A percentile compares a stretch with the other conserved stretches of the same genome.
phyloP scores from a whole-genome alignment of 805 yeast genomes.

The Torulaspora indica region DNA sequence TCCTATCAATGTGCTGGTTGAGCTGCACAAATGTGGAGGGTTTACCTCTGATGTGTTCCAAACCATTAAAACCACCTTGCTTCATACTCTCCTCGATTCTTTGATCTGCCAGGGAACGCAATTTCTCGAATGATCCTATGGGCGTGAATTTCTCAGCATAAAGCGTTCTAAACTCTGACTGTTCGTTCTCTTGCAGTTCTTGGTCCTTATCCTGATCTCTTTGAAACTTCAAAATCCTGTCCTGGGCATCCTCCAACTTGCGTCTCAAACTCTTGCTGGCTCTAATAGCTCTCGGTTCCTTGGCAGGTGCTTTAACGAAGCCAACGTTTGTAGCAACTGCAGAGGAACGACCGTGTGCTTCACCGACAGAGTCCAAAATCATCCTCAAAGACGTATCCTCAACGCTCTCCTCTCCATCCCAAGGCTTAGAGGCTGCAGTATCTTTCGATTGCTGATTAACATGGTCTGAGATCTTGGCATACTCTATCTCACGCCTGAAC shows the following conservation, averaged over 20 bases:
- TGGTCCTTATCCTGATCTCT: slow-evolving; percentile 34
- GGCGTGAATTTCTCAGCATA: slow-evolving; percentile 58
- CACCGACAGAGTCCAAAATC: slow-evolving; percentile 46
- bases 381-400: slow-evolving; percentile 49
- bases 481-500: slow-evolving; percentile 41
- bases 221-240: slow-evolving; percentile 59
- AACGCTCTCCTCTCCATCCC: slow-evolving; percentile 53
- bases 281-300: slow-evolving; percentile 19
- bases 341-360: neutral
- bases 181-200: slow-evolving; percentile 40
- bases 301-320: slow-evolving; percentile 11
- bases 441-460: slow-evolving; percentile 45
- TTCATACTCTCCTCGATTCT: slow-evolving; percentile 68
- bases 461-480: slow-evolving; percentile 41
- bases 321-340: slow-evolving; percentile 10
- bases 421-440: slow-evolving; percentile 48
- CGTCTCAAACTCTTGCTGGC: slow-evolving; percentile 27
- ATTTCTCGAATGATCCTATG: slow-evolving; percentile 39
- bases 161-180: slow-evolving; percentile 47
- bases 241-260: slow-evolving; percentile 58
- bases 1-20: slow-evolving; percentile 58
- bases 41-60: slow-evolving; percentile 55
- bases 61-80: slow-evolving; percentile 61
- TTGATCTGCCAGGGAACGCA: slow-evolving; percentile 67
- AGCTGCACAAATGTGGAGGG: slow-evolving; percentile 44